Evolutionary conservation across 495 filamentous ascomycete species (phyloP), one percentile per base, ranked within the genome.

Genomic region (Gamarada debralockiae): DNA sequence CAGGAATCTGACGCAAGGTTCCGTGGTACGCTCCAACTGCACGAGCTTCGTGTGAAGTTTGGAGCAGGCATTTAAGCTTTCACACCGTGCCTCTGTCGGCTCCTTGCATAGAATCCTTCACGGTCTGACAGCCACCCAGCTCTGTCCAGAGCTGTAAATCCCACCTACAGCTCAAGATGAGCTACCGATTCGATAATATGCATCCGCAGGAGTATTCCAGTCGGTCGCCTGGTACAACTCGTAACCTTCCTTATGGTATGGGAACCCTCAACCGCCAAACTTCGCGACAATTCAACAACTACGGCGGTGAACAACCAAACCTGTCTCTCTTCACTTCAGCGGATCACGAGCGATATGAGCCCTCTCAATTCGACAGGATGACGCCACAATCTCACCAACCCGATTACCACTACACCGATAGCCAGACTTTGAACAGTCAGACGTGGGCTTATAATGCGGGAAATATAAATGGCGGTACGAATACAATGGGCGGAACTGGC

Each of bases 241-340:
- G 72, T 29, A 72, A 70, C 36, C 27, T 5, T 5, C 27, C 27
- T 29, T 79, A 75, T 62, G 70, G 69, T 50, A 80, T 75, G 45
- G 36, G 81, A 34, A 81, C 82, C 29, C 74, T 90, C 37, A 81
- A 84, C 60, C 78, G 81, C 60, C 78, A 87, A 66, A 68, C 86
- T 57, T 83, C 84, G 59, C 71, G 83, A 61, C 77, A 89, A 57
- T 86, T 86, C 59, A 83, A 87, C 57, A 74, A 79, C 39, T 85
- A 83, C 67, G 78, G 78, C 44, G 59, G 61, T 42, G 69, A 75
- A 31, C 49, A 65, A 73, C 43, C 64, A 66, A 27, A 67, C 70
- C 59, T 68, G 60, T 44, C 46, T 57, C 53, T 86, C 61, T 86
- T 83, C 64, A 58, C 64, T 17, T 63, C 68, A 58, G 79, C 83